These are phyloP conservation scores for Septoria petroselini DNA, from an alignment of 2,329 filamentous ascomycete species.

Conservation along the genomic window DNA sequence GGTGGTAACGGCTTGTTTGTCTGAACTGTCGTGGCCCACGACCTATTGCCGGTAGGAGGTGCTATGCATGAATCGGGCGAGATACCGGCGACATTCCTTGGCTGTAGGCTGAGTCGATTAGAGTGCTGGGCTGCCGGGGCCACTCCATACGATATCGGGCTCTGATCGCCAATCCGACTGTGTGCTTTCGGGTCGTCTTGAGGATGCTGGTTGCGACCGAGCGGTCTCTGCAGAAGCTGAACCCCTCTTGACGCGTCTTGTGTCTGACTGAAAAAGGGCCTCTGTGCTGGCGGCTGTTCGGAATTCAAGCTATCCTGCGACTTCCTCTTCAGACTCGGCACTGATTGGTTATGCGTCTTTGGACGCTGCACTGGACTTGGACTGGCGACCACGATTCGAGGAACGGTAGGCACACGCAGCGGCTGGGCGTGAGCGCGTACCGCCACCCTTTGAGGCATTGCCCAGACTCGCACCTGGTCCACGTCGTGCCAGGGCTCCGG, in stretches of 20 bases:
- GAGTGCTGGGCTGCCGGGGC: neutral
- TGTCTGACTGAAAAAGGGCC: neutral
- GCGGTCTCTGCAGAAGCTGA: neutral
- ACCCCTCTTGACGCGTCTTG: neutral
- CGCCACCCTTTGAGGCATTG: neutral
- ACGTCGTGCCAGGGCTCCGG: slow-evolving; percentile 2
- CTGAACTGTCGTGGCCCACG: neutral
- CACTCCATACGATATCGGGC: no score
- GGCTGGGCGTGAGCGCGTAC: neutral
- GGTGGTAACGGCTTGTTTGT: neutral
- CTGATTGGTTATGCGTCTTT: neutral
- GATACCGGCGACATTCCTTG: no score
- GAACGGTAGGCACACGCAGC: neutral
- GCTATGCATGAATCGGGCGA: no score
- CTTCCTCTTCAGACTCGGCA: slow-evolving; percentile 4
- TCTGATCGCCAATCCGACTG: no score
- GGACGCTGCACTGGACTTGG: neutral
- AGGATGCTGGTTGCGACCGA: neutral
- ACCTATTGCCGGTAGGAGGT: no score
- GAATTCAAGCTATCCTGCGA: neutral
- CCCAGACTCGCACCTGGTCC: neutral
- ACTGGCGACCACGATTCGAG: neutral
- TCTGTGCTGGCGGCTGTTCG: neutral
- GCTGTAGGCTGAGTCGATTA: no score
- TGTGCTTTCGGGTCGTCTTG: neutral